Conservation (phyloP, 1,284 basidiomycete species). For the Hemileia vastatrix region DNA sequence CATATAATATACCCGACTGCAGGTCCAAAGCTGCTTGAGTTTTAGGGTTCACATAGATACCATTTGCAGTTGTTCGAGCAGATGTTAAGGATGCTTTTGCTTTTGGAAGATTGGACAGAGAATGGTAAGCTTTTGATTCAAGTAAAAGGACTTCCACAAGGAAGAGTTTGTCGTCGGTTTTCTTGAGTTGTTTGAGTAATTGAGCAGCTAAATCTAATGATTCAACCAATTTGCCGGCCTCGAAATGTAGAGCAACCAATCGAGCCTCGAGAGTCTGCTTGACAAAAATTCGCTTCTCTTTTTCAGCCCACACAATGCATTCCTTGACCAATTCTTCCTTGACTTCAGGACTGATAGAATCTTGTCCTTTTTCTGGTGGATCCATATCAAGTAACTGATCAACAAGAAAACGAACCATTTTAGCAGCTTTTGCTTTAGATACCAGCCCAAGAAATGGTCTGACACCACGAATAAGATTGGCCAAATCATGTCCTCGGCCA, state of each 20-base stretch:
- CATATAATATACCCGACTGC: slow-evolving; percentile 81
- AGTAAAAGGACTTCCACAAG: slow-evolving; percentile 91
- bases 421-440: too few relatives aligned
- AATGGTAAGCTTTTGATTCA: slow-evolving; percentile 81
- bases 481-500: too few relatives aligned
- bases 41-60: slow-evolving; percentile 89
- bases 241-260: slow-evolving; percentile 69
- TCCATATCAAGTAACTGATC: too few relatives aligned
- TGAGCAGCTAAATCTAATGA: slow-evolving; percentile 72
- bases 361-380: too few relatives aligned
- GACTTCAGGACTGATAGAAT: too few relatives aligned
- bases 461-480: too few relatives aligned
- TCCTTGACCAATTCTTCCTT: slow-evolving; percentile 78
- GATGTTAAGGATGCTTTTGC: slow-evolving; percentile 89
- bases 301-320: slow-evolving; percentile 84
- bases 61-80: slow-evolving; percentile 84
- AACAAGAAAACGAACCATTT: too few relatives aligned
- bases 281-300: slow-evolving; percentile 87
- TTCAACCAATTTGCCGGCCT: too few relatives aligned
- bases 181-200: slow-evolving; percentile 78
- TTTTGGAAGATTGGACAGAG: slow-evolving; percentile 78
- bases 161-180: slow-evolving; percentile 94
- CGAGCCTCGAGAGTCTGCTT: slow-evolving; percentile 88
- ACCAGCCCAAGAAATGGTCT: too few relatives aligned
- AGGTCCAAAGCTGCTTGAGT: slow-evolving; percentile 87